A percentile compares a stretch with the other conserved stretches of the same genome.
These are phyloP conservation scores for Cantharellus cinnabarinus DNA, from an alignment of 768 basidiomycete genomes.

Conservation along the genomic window DNA sequence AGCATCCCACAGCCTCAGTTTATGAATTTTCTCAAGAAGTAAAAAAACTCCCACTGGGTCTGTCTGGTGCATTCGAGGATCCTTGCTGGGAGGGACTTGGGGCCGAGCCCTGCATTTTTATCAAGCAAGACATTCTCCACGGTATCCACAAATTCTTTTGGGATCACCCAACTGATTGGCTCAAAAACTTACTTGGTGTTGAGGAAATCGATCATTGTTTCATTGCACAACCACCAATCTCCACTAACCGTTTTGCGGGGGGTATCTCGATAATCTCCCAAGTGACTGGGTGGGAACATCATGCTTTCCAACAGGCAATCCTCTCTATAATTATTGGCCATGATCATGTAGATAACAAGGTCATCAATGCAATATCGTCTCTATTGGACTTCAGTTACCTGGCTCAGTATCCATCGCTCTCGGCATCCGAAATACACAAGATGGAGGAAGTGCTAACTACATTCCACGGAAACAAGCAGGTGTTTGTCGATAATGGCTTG, in stretches of 20 bases:
- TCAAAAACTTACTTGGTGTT: too few species aligned
- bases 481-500: background rate
- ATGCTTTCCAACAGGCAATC: too few species aligned
- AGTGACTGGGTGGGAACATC: too few species aligned
- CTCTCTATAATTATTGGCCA: too few species aligned
- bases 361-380: background rate
- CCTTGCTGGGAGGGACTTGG: constrained; percentile 11
- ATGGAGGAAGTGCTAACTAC: constrained; percentile 11
- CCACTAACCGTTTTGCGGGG: too few species aligned
- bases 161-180: too few species aligned
- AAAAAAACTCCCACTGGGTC: constrained; percentile 14
- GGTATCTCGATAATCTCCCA: too few species aligned
- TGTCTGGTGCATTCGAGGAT: constrained; percentile 15
- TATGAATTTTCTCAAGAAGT: constrained; percentile 18
- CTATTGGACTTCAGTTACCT: background rate
- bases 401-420: constrained; percentile 18
- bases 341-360: too few species aligned
- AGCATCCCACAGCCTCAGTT: constrained; percentile 24
- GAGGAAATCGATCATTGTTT: too few species aligned
- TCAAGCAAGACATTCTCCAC: constrained; percentile 25
- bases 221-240: too few species aligned
- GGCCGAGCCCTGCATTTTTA: constrained; percentile 11
- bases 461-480: background rate
- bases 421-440: constrained; percentile 17
- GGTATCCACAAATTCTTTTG: background rate